These are phyloP conservation scores for Alternaria postmessia DNA, from an alignment of 2,329 filamentous ascomycete species.

Conservation along the genomic window DNA sequence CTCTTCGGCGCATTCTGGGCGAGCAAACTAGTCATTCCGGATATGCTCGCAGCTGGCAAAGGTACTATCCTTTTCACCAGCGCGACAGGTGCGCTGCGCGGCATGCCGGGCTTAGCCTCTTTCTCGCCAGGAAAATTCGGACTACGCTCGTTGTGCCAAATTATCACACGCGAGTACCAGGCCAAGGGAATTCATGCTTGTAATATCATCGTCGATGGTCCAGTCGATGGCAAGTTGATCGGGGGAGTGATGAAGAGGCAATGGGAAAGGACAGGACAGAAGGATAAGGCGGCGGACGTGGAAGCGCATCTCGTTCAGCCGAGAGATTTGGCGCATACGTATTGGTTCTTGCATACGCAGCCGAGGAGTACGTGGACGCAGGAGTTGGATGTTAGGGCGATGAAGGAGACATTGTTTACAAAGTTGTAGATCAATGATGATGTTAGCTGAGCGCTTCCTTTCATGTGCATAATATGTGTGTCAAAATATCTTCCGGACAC, in stretches of 20 bases:
- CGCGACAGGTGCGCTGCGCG: neutral
- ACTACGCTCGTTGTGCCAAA: neutral
- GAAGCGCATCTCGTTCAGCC: slow-evolving; percentile 18
- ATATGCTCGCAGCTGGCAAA: neutral
- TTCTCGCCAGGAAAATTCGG: neutral
- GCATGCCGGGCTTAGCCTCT: neutral
- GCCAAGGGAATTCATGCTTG: neutral
- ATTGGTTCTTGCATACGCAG: slow-evolving; percentile 33
- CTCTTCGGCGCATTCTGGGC: neutral
- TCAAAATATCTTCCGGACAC: no score
- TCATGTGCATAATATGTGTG: no score
- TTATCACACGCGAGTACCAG: neutral
- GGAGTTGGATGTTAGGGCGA: slow-evolving; percentile 30
- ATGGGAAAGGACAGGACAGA: neutral
- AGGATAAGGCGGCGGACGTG: slow-evolving; percentile 10
- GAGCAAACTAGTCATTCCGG: neutral
- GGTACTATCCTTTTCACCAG: neutral
- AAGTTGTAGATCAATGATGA: slow-evolving; percentile 7
- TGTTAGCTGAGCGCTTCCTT: rapidly evolving
- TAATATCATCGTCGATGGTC: neutral
- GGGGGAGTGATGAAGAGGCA: neutral
- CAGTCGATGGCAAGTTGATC: neutral
- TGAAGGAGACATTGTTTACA: slow-evolving; percentile 23
- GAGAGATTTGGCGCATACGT: slow-evolving; percentile 22
- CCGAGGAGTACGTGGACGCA: slow-evolving; percentile 35